Percentiles rank a stretch among this genome's conserved stretches.
Conservation (phyloP, 305 asterid genomes). For the Fraxinus dipetala region DNA sequence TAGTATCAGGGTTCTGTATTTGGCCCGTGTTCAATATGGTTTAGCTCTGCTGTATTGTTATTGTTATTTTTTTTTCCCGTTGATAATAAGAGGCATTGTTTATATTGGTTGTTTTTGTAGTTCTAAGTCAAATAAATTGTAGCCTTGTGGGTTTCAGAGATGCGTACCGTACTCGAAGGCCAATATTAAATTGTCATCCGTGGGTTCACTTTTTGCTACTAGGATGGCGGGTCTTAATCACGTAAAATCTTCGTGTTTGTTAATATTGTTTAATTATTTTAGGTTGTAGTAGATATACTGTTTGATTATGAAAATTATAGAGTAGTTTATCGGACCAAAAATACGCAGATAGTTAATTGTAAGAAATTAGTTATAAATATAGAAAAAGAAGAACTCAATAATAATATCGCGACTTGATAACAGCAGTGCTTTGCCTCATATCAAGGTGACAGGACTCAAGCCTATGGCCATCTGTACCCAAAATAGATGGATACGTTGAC, state of each 20-base stretch:
- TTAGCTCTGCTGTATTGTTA: constrained; percentile 24
- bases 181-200: not conserved
- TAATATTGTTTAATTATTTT: not conserved
- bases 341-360: not conserved
- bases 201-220: not conserved
- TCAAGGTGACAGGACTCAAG: not conserved
- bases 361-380: not conserved
- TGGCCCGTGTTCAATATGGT: constrained; percentile 31
- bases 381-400: not conserved
- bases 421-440: not conserved
- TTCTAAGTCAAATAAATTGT: not conserved
- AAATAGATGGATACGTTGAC: not conserved
- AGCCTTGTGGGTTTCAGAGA: not conserved
- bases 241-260: not conserved
- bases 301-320: not conserved
- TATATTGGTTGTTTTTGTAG: not conserved
- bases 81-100: constrained; percentile 1
- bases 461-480: not conserved
- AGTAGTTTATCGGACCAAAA: not conserved
- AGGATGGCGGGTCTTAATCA: not conserved
- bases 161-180: not conserved
- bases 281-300: not conserved
- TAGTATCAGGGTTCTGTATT: constrained; percentile 29
- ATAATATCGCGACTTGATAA: not conserved
- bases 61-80: not conserved